Evolutionary conservation across 2,329 filamentous ascomycete genomes (phyloP), one percentile per base, ranked within the genome.

Genomic region (Trichoderma lentiforme): DNA sequence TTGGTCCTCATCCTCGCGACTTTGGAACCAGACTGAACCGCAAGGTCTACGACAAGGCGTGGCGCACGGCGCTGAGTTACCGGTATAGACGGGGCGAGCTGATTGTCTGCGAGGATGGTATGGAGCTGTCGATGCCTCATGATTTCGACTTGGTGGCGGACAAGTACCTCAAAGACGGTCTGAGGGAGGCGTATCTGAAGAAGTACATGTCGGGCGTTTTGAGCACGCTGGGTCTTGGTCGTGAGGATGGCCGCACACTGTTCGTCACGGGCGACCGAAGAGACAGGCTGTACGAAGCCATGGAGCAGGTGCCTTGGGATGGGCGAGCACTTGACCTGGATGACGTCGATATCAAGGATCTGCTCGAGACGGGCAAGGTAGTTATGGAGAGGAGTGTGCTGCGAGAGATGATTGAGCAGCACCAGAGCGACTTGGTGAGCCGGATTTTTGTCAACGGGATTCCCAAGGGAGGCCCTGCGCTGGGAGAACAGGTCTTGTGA

Each of bases 301-400:
- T 97, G 79, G 86, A 88, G 66, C 83, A 88, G 72, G 82, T 91
- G 73, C 88, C 87, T 9, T 84, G 88, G 77, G 88, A 94, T 73
- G 93, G 92, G 24, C 88, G 90, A 71, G 91, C 91, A 9, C 84
- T 94, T 76, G 87, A 89, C 71, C 85, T 91, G 72, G 84, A 87
- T n/a, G 92, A 97, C 74, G 93, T 99, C 43, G 96, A 98, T 82
- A 94, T 99, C 74, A 99, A 98, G 88, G 93, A 98, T 81, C 82
- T 99, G 74, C 83, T 99, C 75, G 93, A 96, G 84, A 90, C 91
- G 69, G 92, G 93, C 69, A 90, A 94, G 78, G 85, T 99, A 73
- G 90, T 99, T 73, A 90, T 99, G 77, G 96, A 99, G 87, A 89
- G 92, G 80, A 83, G 85, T 56, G 95, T 95, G 43, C 85, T 99